Conservation (phyloP, 2,329 filamentous ascomycete genomes). For the Ceratocystis smalleyi region DNA sequence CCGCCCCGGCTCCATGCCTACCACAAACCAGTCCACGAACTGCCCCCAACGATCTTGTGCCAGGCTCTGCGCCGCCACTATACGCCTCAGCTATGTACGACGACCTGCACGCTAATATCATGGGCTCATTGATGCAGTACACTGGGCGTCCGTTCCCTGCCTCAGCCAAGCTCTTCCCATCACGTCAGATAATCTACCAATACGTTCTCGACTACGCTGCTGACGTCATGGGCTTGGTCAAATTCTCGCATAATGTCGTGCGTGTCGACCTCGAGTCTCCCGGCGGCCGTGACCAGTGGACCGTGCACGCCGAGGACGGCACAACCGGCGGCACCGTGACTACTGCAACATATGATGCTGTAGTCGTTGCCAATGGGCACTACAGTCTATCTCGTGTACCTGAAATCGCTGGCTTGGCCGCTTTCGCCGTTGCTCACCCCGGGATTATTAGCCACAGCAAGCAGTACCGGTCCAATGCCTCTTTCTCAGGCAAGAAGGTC, state of each 20-base stretch:
- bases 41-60: constrained; percentile 36
- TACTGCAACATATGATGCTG: constrained; percentile 49
- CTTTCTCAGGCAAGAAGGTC: constrained; percentile 55
- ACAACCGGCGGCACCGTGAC: constrained; percentile 25
- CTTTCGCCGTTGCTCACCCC: constrained; percentile 45
- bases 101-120: constrained; percentile 72
- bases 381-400: constrained; percentile 57
- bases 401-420: constrained; percentile 39
- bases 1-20: constrained; percentile 34
- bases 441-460: constrained; percentile 59
- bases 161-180: constrained; percentile 57
- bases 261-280: constrained; percentile 31
- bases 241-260: constrained; percentile 56
- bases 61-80: constrained; percentile 30
- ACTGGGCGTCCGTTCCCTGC: constrained; percentile 51
- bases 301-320: background rate
- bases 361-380: constrained; percentile 62
- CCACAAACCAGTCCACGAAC: constrained; percentile 58
- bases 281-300: constrained; percentile 18
- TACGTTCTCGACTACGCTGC: constrained; percentile 61
- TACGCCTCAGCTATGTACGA: constrained; percentile 81
- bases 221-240: constrained; percentile 50
- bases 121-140: constrained; percentile 64
- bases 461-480: constrained; percentile 52
- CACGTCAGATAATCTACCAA: constrained; percentile 50